Conservation (phyloP, 164 flowering plant genomes). For the Euptelea pleiosperma region DNA sequence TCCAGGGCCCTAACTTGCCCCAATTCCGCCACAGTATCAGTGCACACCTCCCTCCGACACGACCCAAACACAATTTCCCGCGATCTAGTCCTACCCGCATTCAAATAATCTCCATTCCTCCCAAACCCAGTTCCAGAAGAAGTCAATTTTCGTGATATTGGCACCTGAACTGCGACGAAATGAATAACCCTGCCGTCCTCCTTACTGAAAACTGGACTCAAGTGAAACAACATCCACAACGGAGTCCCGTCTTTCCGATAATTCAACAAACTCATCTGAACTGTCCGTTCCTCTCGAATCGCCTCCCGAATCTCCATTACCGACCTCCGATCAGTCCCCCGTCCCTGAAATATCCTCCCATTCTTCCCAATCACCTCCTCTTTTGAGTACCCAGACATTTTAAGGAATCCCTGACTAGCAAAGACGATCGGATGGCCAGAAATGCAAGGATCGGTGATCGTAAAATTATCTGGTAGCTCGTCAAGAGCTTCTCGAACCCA, state of each 20-base stretch:
- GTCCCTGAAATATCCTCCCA: constrained; percentile 85
- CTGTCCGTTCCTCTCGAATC: constrained; percentile 54
- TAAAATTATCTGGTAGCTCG: constrained; percentile 62
- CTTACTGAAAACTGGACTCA: constrained; percentile 69
- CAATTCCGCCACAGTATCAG: constrained; percentile 40
- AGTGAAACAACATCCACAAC: constrained; percentile 79
- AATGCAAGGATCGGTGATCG: constrained; percentile 81
- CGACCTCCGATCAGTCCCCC: constrained; percentile 56
- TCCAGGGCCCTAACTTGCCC: constrained; percentile 30
- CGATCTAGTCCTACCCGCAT: constrained; percentile 30
- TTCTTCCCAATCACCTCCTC: constrained; percentile 78
- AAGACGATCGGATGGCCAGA: constrained; percentile 89
- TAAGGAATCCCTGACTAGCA: constrained; percentile 76
- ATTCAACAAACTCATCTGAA: constrained; percentile 64
- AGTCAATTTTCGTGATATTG: constrained; percentile 42
- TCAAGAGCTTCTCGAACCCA: constrained; percentile 63
- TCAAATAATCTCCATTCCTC: constrained; percentile 23
- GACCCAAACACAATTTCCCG: constrained; percentile 50
- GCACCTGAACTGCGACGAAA: constrained; percentile 84
- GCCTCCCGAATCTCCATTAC: constrained; percentile 81
- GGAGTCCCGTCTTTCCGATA: constrained; percentile 84
- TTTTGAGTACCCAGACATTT: constrained; percentile 67
- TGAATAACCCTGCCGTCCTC: constrained; percentile 67
- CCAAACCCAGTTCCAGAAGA: constrained; percentile 22
- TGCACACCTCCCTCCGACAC: constrained; percentile 71